Conservation (phyloP, 2,329 filamentous ascomycete genomes). For the Drechslera avenae region DNA sequence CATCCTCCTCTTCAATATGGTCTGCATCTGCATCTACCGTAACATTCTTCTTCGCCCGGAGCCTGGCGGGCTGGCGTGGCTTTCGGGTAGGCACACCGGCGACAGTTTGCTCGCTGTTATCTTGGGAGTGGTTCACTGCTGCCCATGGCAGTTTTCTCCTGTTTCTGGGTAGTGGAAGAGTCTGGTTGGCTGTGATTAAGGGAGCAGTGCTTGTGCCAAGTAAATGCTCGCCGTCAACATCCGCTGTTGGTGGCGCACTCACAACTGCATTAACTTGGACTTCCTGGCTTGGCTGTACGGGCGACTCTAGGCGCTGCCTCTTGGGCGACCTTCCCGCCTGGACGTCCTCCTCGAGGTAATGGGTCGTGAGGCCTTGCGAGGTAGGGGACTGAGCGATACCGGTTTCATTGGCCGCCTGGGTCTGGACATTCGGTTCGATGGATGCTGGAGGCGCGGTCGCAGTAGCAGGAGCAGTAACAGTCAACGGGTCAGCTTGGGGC, state of each 20-base stretch:
- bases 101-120: constrained; percentile 16
- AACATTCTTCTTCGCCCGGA: constrained; percentile 14
- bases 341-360: constrained; percentile 14
- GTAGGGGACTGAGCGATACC: not conserved
- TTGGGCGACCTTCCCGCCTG: constrained; percentile 27
- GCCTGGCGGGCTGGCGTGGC: constrained; percentile 19
- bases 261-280: too few species aligned
- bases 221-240: not conserved
- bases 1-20: constrained; percentile 16
- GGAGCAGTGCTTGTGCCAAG: not conserved
- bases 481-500: constrained; percentile 4
- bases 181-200: constrained; percentile 1
- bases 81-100: constrained; percentile 16
- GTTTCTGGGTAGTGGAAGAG: constrained; percentile 12
- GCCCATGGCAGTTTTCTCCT: constrained; percentile 31
- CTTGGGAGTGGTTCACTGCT: constrained; percentile 36
- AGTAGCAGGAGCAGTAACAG: not conserved
- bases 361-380: constrained; percentile 1
- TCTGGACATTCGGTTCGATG: not conserved
- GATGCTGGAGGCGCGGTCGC: constrained; percentile 3
- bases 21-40: constrained; percentile 8
- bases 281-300: not conserved
- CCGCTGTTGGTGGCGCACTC: not conserved
- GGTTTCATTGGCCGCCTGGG: not conserved
- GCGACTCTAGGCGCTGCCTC: constrained; percentile 24